These are phyloP conservation scores for Meripilus lineatus DNA, from an alignment of 1,284 basidiomycete genomes.

Conservation along the genomic window DNA sequence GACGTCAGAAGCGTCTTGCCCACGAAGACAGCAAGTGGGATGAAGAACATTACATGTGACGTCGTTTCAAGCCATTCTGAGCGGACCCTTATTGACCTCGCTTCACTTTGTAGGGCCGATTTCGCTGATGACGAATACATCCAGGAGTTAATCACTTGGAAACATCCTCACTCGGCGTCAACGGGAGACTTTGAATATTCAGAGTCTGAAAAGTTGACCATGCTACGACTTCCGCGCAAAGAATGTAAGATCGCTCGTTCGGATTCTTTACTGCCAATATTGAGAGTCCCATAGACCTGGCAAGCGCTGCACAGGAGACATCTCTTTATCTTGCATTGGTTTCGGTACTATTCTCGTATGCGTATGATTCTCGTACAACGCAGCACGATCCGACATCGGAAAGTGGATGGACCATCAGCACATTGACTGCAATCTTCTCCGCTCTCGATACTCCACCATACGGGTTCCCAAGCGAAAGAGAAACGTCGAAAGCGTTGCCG, in stretches of 20 bases:
- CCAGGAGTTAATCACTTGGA: constrained; percentile 60
- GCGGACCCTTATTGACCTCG: constrained; percentile 4
- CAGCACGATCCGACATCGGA: constrained; percentile 74
- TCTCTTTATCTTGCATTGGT: constrained; percentile 62
- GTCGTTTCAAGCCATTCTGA: constrained; percentile 3
- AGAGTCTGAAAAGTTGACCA: constrained; percentile 62
- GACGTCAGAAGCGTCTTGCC: constrained; percentile 42
- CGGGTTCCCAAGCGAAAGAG: not conserved
- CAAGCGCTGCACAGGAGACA: constrained; percentile 47
- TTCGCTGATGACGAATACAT: constrained; percentile 72
- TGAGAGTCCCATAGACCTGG: constrained; percentile 46
- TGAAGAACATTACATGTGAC: constrained; percentile 76
- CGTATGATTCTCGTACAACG: constrained; percentile 73
- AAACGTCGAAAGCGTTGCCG: not conserved
- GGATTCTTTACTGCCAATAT: constrained; percentile 7
- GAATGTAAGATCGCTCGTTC: constrained; percentile 52
- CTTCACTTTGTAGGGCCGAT: constrained; percentile 54
- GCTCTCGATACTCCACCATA: constrained; percentile 70
- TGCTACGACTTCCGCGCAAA: constrained; percentile 68
- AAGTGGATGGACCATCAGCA: constrained; percentile 77
- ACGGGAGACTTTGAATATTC: constrained; percentile 47
- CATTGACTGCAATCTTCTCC: constrained; percentile 67
- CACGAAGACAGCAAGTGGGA: constrained; percentile 76
- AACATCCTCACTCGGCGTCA: constrained; percentile 41
- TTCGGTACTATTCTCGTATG: constrained; percentile 67